Percentiles rank a stretch among this genome's conserved stretches.
phyloP scores from a whole-genome alignment of 2,329 filamentous ascomycete genomes.

The Teratosphaeria gauchensis region DNA sequence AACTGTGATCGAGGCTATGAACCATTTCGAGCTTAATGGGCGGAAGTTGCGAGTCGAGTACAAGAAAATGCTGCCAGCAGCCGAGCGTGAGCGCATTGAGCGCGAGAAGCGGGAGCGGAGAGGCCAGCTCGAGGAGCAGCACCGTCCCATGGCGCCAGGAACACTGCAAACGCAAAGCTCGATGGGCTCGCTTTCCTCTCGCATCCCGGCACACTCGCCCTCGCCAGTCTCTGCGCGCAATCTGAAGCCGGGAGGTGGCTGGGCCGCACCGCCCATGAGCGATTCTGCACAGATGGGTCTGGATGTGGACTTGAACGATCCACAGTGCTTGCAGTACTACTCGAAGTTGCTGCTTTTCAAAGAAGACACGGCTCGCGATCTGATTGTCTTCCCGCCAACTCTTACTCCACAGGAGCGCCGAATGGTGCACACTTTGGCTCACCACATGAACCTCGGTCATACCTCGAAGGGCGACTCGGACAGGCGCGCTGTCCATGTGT shows the following conservation, averaged over 20 bases:
- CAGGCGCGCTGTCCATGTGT: constrained; percentile 81
- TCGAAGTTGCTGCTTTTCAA: constrained; percentile 85
- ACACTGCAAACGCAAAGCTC: constrained; percentile 78
- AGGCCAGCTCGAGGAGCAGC: constrained; percentile 93
- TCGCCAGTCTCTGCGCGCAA: constrained; percentile 55
- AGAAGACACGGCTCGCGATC: constrained; percentile 65
- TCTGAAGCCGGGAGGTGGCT: constrained; percentile 29
- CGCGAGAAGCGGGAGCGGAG: constrained; percentile 92
- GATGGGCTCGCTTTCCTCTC: constrained; percentile 64
- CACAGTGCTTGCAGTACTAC: constrained; percentile 76
- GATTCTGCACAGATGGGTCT: constrained; percentile 17
- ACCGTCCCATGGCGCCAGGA: constrained; percentile 57
- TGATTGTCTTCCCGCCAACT: constrained; percentile 71
- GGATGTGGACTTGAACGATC: constrained; percentile 87
- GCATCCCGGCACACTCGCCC: constrained; percentile 49
- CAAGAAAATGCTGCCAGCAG: constrained; percentile 97
- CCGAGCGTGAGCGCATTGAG: constrained; percentile 91
- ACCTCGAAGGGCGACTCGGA: constrained; percentile 81
- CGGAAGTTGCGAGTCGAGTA: constrained; percentile 94
- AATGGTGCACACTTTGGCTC: constrained; percentile 85
- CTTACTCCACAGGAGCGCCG: constrained; percentile 76
- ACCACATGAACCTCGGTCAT: constrained; percentile 89
- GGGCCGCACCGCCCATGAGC: constrained; percentile 5
- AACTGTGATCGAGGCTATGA: constrained; percentile 84
- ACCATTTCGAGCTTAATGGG: constrained; percentile 90